Evolutionary conservation across 1,139 yeast genomes (phyloP).

Genomic region (Nakaseomyces glabratus): DNA sequence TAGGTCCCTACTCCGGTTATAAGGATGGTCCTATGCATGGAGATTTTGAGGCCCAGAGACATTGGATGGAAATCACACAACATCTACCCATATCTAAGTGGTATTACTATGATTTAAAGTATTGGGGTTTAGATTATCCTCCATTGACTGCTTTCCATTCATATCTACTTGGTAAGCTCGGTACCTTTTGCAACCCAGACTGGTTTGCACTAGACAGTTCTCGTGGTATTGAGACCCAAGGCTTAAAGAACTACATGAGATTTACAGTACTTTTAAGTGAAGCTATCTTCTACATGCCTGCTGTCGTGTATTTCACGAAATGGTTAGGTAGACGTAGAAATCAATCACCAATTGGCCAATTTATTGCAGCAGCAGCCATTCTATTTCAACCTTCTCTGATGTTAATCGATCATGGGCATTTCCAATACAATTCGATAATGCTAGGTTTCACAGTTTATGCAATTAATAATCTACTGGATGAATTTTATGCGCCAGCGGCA

Average conservation of each 20-base stretch:
- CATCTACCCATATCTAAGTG: conserved; percentile 66
- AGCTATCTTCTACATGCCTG: conserved; percentile 66
- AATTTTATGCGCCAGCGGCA: conserved; percentile 61
- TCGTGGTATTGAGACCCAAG: conserved; percentile 59
- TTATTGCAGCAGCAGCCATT: conserved; percentile 63
- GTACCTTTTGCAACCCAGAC: conserved; percentile 46
- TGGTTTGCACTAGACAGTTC: conserved; percentile 76
- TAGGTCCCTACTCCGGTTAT: conserved; percentile 78
- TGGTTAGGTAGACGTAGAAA: conserved; percentile 49
- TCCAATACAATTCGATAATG: conserved; percentile 92
- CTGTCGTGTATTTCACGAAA: conserved; percentile 57
- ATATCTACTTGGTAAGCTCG: conserved; percentile 67
- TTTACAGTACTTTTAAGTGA: conserved; percentile 71
- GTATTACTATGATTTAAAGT: conserved; percentile 82
- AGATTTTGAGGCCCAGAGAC: conserved; percentile 96
- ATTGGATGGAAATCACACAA: conserved; percentile 90
- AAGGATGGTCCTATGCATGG: conserved; percentile 73
- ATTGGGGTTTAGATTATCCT: conserved; percentile 98
- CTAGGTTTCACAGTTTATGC: conserved; percentile 71
- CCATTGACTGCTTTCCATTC: conserved; percentile 95
- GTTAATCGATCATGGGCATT: conserved; percentile 93
- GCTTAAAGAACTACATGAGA: conserved; percentile 75
- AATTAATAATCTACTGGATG: conserved; percentile 55
- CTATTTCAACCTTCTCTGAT: conserved; percentile 74
- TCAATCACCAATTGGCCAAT: conserved; percentile 63